Percentiles rank a stretch among this genome's conserved stretches.
Evolutionary conservation across 768 basidiomycete genomes (phyloP).

Genomic region (Mycena galopus): DNA sequence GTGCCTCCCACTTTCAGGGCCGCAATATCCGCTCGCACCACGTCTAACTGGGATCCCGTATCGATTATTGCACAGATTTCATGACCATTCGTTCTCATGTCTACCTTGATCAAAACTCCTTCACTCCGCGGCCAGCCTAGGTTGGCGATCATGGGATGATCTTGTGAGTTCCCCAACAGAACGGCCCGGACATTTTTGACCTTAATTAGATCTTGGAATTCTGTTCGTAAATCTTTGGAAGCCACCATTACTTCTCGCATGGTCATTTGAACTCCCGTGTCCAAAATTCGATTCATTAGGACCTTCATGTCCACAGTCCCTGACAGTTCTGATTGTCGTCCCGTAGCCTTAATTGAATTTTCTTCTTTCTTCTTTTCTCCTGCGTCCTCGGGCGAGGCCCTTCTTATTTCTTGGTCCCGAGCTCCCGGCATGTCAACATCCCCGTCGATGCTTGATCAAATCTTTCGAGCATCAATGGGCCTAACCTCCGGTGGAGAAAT

Average conservation of each 20-base stretch:
- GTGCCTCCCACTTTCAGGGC: background rate
- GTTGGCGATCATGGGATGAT: background rate
- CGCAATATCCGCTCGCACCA: constrained; percentile 32
- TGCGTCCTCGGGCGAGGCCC: too few species aligned
- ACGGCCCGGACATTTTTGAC: constrained; percentile 10
- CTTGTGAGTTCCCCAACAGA: background rate
- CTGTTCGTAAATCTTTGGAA: background rate
- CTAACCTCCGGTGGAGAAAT: too few species aligned
- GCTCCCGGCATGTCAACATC: too few species aligned
- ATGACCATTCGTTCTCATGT: constrained; percentile 25
- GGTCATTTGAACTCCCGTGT: background rate
- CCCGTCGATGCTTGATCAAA: too few species aligned
- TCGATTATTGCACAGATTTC: constrained; percentile 40
- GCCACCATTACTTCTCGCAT: constrained; percentile 7
- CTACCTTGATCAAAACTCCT: constrained; percentile 28
- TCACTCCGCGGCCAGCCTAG: background rate
- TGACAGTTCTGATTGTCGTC: background rate
- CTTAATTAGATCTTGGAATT: too few species aligned
- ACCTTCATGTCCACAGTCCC: background rate
- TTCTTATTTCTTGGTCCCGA: too few species aligned
- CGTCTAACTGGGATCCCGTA: too few species aligned
- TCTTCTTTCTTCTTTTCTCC: too few species aligned
- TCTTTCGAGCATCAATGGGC: too few species aligned
- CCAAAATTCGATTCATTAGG: background rate
- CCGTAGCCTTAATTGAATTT: background rate